Evolutionary conservation across 2,329 filamentous ascomycete species (phyloP).

Genomic region (Fusarium subglutinans): DNA sequence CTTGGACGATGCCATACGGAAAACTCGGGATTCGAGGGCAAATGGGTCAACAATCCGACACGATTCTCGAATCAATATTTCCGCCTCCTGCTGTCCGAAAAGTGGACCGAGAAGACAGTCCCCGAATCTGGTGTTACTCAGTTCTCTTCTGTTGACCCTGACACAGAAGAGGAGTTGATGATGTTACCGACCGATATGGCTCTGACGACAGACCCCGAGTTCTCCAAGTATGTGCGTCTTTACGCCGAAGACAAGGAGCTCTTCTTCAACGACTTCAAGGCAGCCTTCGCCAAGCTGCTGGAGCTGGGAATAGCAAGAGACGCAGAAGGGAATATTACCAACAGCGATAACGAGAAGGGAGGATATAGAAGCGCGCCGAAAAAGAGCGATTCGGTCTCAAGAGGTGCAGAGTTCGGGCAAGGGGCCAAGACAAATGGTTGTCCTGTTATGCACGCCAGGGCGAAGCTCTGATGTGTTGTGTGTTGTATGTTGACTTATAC

Average conservation of each 20-base stretch:
- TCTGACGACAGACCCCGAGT: not conserved
- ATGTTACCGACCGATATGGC: constrained; percentile 9
- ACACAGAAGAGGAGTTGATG: constrained; percentile 12
- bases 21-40: constrained; percentile 1
- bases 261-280: not conserved
- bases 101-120: not conserved
- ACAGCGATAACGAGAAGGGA: not conserved
- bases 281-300: not conserved
- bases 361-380: constrained; percentile 1
- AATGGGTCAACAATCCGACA: constrained; percentile 12
- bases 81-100: not conserved
- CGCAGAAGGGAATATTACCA: not conserved
- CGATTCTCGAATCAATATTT: constrained; percentile 15
- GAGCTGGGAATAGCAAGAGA: constrained; percentile 2
- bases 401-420: not conserved
- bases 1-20: constrained; percentile 4
- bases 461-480: not conserved
- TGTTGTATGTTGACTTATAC: not conserved
- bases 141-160: not conserved
- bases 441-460: not conserved
- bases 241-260: not conserved
- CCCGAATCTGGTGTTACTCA: not conserved
- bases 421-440: not conserved
- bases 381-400: not conserved
- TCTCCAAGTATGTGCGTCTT: not conserved